Conservation (phyloP, 2,329 filamentous ascomycete genomes). For the Epicoccum sorghinum region DNA sequence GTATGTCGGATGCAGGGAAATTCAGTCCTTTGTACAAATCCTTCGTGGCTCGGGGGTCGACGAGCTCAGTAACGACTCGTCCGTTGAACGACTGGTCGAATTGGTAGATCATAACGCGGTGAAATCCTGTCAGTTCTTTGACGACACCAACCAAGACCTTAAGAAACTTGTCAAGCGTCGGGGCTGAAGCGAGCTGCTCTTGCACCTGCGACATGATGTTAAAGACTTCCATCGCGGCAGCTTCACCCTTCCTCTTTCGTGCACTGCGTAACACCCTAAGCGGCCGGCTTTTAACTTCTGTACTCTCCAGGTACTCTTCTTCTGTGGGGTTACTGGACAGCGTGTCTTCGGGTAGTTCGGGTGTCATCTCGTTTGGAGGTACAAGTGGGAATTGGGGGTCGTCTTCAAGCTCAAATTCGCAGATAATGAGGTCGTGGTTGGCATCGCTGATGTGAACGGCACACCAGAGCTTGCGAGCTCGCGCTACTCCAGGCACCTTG, state of each 20-base stretch:
- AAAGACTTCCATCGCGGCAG: constrained; percentile 86
- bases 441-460: constrained; percentile 77
- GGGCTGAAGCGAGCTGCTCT: constrained; percentile 78
- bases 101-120: constrained; percentile 91
- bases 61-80: constrained; percentile 83
- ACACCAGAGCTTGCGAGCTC: constrained; percentile 78
- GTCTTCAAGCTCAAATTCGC: constrained; percentile 87
- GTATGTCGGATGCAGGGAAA: constrained; percentile 88
- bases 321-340: constrained; percentile 73
- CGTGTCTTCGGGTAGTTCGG: constrained; percentile 73
- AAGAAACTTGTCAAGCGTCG: constrained; percentile 73
- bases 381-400: constrained; percentile 72
- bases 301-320: constrained; percentile 78
- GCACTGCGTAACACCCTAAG: constrained; percentile 78
- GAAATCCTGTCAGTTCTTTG: constrained; percentile 88
- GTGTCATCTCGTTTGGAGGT: constrained; percentile 62
- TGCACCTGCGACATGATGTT: constrained; percentile 92
- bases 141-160: constrained; percentile 85
- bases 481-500: constrained; percentile 58
- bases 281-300: constrained; percentile 75
- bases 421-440: constrained; percentile 73
- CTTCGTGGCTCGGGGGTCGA: constrained; percentile 78
- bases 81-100: constrained; percentile 85
- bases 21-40: constrained; percentile 87
- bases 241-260: constrained; percentile 75